These are phyloP conservation scores for Penicillium maclennaniae DNA, from an alignment of 495 filamentous ascomycete species.

Conservation along the genomic window DNA sequence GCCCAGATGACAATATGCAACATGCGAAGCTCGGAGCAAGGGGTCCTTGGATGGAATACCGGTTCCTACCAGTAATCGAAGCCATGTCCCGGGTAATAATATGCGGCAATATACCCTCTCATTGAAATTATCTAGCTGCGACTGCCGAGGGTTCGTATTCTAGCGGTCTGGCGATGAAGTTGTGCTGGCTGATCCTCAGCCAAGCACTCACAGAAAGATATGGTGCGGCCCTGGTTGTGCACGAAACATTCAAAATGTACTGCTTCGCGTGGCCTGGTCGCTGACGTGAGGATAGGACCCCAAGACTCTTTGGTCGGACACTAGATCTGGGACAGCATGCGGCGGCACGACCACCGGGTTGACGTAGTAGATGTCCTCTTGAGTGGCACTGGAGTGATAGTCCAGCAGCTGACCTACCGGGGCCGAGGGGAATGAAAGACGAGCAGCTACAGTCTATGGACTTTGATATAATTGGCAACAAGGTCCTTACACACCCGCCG, in stretches of 20 bases:
- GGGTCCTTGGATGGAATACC: not conserved
- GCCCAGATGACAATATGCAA: not conserved
- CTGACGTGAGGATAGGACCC: not conserved
- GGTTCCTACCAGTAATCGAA: not conserved
- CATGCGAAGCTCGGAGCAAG: not conserved
- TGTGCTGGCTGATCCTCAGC: constrained; percentile 8
- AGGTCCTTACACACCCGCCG: not conserved
- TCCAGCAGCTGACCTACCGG: not conserved
- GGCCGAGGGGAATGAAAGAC: not conserved
- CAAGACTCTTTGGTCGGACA: not conserved
- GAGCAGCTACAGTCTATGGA: not conserved
- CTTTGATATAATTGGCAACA: not conserved
- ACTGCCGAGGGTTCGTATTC: not conserved
- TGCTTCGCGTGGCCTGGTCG: not conserved
- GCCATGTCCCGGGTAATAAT: not conserved
- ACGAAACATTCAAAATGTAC: not conserved
- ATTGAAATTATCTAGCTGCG: not conserved
- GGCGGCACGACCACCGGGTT: not conserved
- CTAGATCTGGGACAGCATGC: not conserved
- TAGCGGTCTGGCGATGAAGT: constrained; percentile 1
- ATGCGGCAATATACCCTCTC: not conserved
- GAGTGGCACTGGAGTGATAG: not conserved
- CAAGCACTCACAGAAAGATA: constrained; percentile 4
- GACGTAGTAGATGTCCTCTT: not conserved
- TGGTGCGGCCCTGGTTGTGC: not conserved